phyloP scores from a whole-genome alignment of 345 rosid genomes.

The Pistacia atlantica region DNA sequence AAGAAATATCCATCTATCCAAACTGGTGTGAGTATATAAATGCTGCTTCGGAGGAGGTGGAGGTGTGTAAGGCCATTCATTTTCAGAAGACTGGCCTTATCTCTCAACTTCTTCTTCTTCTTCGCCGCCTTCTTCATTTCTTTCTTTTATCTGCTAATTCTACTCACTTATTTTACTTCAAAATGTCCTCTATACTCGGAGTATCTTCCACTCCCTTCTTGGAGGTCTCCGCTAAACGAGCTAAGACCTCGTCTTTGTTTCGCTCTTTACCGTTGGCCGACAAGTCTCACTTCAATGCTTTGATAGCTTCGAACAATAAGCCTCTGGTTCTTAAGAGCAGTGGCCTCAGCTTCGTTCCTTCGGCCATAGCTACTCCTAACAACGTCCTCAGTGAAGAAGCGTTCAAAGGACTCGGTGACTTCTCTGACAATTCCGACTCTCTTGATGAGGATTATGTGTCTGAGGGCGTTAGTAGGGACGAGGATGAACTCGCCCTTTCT shows the following conservation, averaged over 20 bases:
- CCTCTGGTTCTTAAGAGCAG: conserved; percentile 23
- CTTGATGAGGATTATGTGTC: conserved; percentile 29
- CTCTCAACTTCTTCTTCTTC: background rate
- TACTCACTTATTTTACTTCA: background rate
- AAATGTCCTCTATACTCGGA: conserved; percentile 50
- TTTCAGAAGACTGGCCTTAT: conserved; percentile 10
- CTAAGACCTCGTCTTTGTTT: conserved; percentile 4
- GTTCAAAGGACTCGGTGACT: conserved; percentile 62
- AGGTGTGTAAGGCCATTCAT: conserved; percentile 26
- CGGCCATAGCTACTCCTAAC: conserved; percentile 77
- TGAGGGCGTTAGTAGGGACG: conserved; percentile 21
- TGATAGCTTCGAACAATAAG: conserved; percentile 18
- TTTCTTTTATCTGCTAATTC: background rate
- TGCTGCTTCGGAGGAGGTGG: background rate
- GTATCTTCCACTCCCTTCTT: conserved; percentile 48
- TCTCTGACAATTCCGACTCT: conserved; percentile 29
- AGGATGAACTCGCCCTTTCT: conserved; percentile 70
- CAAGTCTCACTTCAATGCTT: conserved; percentile 40
- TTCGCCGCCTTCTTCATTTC: background rate
- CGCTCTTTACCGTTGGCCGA: conserved; percentile 27
- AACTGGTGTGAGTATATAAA: background rate
- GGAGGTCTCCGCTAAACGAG: conserved; percentile 30
- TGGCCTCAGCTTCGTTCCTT: conserved; percentile 41
- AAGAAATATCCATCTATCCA: background rate
- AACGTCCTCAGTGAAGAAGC: conserved; percentile 89